Conservation (phyloP, 306 rosid genomes). For the Boehmeria nivea region DNA sequence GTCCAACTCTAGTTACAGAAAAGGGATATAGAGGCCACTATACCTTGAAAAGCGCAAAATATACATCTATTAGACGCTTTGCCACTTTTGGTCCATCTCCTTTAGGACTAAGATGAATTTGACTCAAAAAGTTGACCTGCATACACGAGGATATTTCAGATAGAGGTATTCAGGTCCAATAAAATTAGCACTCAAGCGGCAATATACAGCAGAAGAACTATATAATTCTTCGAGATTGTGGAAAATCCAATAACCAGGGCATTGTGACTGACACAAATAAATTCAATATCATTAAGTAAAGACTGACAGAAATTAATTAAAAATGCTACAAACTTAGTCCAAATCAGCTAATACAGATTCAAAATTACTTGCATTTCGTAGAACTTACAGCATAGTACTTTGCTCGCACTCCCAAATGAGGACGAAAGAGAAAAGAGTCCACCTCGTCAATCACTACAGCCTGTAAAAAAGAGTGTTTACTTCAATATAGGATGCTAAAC, state of each 20-base stretch:
- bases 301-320: not conserved
- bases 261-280: too few relatives aligned
- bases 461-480: slow-evolving; percentile 34
- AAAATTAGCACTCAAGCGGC: too few relatives aligned
- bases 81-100: slow-evolving; percentile 97
- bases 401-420: slow-evolving; percentile 71
- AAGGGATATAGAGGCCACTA: slow-evolving; percentile 1
- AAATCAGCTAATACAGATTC: slow-evolving; percentile 5
- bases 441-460: slow-evolving; percentile 88
- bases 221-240: too few relatives aligned
- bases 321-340: slow-evolving; percentile 4
- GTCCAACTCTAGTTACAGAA: not conserved
- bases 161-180: slow-evolving; percentile 5
- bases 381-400: slow-evolving; percentile 86
- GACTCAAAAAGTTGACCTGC: slow-evolving; percentile 90
- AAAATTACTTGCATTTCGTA: not conserved
- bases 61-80: slow-evolving; percentile 80
- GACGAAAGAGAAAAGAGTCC: slow-evolving; percentile 92
- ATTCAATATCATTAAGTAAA: not conserved
- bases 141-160: slow-evolving; percentile 17
- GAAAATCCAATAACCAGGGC: too few relatives aligned
- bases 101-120: slow-evolving; percentile 65
- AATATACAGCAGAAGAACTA: not conserved
- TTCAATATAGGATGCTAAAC: slow-evolving; percentile 8
- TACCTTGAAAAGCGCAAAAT: slow-evolving; percentile 96